These are phyloP conservation scores for Blepharisma japonicum DNA, from an alignment of 73 alveolate genomes.

Conservation along the genomic window DNA sequence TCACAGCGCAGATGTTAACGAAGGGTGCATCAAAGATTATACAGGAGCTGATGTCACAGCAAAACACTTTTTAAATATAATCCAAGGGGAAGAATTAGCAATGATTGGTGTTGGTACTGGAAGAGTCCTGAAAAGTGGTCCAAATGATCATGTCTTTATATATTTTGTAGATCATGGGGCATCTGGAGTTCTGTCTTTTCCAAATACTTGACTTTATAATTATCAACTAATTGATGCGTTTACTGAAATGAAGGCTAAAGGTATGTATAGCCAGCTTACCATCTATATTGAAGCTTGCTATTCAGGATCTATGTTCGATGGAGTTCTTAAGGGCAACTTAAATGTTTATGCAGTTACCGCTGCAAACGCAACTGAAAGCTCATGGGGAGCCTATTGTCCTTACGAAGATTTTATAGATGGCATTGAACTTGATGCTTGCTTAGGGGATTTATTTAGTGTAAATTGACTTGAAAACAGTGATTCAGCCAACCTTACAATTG, in stretches of 20 bases:
- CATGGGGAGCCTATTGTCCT: constrained; percentile 96
- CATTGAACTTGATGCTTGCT: constrained; percentile 91
- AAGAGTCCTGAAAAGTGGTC: constrained; percentile 71
- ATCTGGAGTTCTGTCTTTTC: constrained; percentile 86
- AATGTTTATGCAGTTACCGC: constrained; percentile 93
- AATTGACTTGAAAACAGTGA: constrained; percentile 97
- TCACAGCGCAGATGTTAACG: constrained; percentile 88
- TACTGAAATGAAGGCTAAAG: constrained; percentile 72
- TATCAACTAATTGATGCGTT: constrained; percentile 72
- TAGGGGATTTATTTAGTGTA: constrained; percentile 96
- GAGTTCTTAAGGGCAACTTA: neutral
- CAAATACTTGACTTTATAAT: constrained; percentile 70
- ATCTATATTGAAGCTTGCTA: constrained; percentile 97
- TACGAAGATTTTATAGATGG: constrained; percentile 91
- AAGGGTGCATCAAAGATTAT: constrained; percentile 93
- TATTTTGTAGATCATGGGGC: constrained; percentile 97
- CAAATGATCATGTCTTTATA: constrained; percentile 67
- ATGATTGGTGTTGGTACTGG: constrained; percentile 54
- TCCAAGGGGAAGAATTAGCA: constrained; percentile 68
- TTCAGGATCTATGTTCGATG: constrained; percentile 94
- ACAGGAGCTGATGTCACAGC: constrained; percentile 87
- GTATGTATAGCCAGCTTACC: constrained; percentile 84
- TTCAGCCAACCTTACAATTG: constrained; percentile 53
- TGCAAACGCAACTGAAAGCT: constrained; percentile 89
- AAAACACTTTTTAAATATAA: constrained; percentile 78